Base-by-base conservation (phyloP, 2,329 filamentous ascomycete species). In the Fusarium marasasianum region DNA sequence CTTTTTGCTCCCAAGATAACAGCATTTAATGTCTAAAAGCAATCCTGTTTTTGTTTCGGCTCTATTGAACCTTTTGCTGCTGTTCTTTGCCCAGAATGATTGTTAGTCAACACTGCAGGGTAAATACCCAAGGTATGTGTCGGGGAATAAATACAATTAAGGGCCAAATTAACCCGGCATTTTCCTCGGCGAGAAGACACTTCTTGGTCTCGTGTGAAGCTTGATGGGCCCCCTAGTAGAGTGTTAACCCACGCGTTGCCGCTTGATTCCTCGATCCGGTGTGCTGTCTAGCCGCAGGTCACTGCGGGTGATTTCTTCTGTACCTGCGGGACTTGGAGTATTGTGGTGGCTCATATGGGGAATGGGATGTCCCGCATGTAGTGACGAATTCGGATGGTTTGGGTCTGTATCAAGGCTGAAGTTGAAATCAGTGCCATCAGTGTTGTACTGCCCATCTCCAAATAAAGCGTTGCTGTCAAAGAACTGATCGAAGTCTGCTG, bases 401-500 rank as follows among this genome's bases (percentile, higher is more conserved):
- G 76, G 71, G 54, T 80, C 81, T 8, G 81, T 76, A 62, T 87
- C 86, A 11, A 89, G 81, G 41, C 82, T 84, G 71, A 89, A 89
- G 76, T 87, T 86, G 63, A 90, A 87, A 71, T 89, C 87, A 37
- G 83, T 81, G 14, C 84, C 84, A 53, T 86, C 85, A 17, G 81
- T 77, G 37, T 72, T 81, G 66, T 86, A 87, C 55, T 82, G 81
- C 6, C 78, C 79, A 17, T 83, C 81, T 33, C 82, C 79, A 22
- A 83, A 67, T 48, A 84, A 81, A 1, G 82, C 83, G 62, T 84
- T 84, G 58, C 83, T 84, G 40, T 84, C 81, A 70, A 88, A 88
- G 15, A 83, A 90, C 76, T 89, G 86, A 56, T 89, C 87, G 11
- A 89, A 79, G 63, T 89, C 87, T 20, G 87, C 79, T 41, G 82